phyloP scores from a whole-genome alignment of 2,329 filamentous ascomycete genomes.

The Lachnellula cervina region DNA sequence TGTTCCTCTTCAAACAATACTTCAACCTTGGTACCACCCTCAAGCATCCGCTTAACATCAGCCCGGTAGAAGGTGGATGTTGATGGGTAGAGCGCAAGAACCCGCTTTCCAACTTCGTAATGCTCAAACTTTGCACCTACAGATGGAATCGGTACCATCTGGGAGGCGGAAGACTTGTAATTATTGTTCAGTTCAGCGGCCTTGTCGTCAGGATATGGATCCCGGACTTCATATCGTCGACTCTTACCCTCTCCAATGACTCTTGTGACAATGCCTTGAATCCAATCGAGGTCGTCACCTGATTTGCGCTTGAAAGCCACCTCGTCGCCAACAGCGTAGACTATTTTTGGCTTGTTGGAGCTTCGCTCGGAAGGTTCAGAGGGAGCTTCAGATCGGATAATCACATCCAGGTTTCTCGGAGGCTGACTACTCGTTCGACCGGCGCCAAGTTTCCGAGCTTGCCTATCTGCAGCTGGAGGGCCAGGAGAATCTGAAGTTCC shows the following conservation, averaged over 20 bases:
- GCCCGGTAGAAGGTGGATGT: slow-evolving; percentile 84
- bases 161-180: slow-evolving; percentile 67
- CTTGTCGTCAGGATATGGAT: slow-evolving; percentile 71
- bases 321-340: slow-evolving; percentile 57
- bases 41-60: slow-evolving; percentile 64
- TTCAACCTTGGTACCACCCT: slow-evolving; percentile 50
- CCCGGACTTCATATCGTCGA: slow-evolving; percentile 72
- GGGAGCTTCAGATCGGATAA: slow-evolving; percentile 18
- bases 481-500: slow-evolving; percentile 29
- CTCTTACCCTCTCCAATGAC: slow-evolving; percentile 74
- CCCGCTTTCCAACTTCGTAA: slow-evolving; percentile 60
- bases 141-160: slow-evolving; percentile 71
- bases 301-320: slow-evolving; percentile 62
- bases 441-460: slow-evolving; percentile 23
- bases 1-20: slow-evolving; percentile 79
- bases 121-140: slow-evolving; percentile 55
- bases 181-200: slow-evolving; percentile 44
- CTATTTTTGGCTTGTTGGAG: slow-evolving; percentile 41
- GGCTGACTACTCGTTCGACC: slow-evolving; percentile 29
- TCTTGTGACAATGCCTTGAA: slow-evolving; percentile 71
- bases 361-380: slow-evolving; percentile 21
- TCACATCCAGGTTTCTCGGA: slow-evolving; percentile 20
- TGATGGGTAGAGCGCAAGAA: slow-evolving; percentile 74
- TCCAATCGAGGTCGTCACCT: slow-evolving; percentile 56
- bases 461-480: slow-evolving; percentile 29